A percentile compares a stretch with the other conserved stretches of the same genome.
These are phyloP conservation scores for Helicocarpus griseus DNA, from an alignment of 2,329 filamentous ascomycete genomes.

Conservation along the genomic window DNA sequence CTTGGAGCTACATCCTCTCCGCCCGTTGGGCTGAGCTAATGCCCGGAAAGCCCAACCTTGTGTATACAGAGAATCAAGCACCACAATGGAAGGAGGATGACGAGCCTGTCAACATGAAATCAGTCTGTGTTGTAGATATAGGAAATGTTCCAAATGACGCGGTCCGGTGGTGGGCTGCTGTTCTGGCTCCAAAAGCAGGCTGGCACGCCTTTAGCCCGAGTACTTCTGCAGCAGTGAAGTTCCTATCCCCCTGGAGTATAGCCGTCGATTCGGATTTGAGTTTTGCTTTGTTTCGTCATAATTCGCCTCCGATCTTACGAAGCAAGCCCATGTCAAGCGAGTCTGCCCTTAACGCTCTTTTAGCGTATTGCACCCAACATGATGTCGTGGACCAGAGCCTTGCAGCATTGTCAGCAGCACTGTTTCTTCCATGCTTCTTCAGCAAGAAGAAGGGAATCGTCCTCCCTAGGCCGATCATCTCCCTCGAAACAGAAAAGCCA, in stretches of 20 bases:
- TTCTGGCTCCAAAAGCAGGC: conserved; percentile 11
- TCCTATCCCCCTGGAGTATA: conserved; percentile 7
- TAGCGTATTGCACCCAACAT: conserved; percentile 14
- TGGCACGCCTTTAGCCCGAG: conserved; percentile 7
- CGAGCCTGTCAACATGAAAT: background rate
- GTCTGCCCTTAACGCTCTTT: conserved; percentile 15
- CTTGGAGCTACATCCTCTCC: conserved; percentile 10
- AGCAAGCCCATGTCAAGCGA: conserved; percentile 8
- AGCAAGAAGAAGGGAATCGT: conserved; percentile 1
- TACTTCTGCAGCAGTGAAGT: conserved; percentile 3
- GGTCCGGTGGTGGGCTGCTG: conserved; percentile 11
- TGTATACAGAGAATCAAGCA: background rate
- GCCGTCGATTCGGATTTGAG: background rate
- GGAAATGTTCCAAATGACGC: conserved; percentile 6
- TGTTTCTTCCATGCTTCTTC: conserved; percentile 15
- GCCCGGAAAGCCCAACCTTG: conserved; percentile 1
- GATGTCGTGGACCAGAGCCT: conserved; percentile 15
- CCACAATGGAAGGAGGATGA: background rate
- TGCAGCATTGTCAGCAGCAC: conserved; percentile 16
- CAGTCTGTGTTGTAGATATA: background rate
- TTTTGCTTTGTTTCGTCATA: background rate
- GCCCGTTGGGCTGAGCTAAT: conserved; percentile 8
- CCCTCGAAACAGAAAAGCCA: background rate
- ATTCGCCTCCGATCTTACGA: background rate
- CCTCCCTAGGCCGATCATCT: background rate